phyloP scores from a whole-genome alignment of 176 grass and related monocot species.

The Phoenix dactylifera region DNA sequence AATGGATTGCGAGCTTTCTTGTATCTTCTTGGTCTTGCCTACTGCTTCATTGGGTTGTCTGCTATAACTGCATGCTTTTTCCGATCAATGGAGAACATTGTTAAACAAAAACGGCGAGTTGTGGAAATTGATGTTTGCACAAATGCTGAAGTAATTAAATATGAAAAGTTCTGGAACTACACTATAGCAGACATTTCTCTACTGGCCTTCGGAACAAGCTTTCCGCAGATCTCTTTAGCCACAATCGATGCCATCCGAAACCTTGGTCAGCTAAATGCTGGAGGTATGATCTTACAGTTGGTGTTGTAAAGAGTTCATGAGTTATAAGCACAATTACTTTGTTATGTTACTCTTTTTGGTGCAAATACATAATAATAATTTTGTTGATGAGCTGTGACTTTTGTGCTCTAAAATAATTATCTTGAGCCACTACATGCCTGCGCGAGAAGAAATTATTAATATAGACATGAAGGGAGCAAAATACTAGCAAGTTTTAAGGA shows the following conservation, averaged over 20 bases:
- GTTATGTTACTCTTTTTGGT: no score
- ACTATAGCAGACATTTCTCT: constrained; percentile 70
- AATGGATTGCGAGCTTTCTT: constrained; percentile 24
- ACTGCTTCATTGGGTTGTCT: constrained; percentile 74
- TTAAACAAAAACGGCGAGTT: constrained; percentile 42
- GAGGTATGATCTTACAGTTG: constrained; percentile 40
- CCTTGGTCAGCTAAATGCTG: constrained; percentile 62
- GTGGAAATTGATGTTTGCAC: constrained; percentile 30
- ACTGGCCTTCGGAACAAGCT: constrained; percentile 92
- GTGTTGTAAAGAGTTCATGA: no score
- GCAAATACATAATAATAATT: no score
- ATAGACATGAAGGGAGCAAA: no score
- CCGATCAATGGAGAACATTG: constrained; percentile 74
- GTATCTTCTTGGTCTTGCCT: constrained; percentile 41
- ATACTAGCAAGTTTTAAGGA: no score
- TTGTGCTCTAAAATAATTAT: no score
- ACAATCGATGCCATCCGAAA: constrained; percentile 73
- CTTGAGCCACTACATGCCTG: no score
- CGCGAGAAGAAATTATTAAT: no score
- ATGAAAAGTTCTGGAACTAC: constrained; percentile 89
- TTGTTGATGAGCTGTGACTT: no score
- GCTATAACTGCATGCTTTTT: constrained; percentile 71
- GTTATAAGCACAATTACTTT: no score
- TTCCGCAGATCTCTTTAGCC: constrained; percentile 83
- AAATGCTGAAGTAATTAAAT: constrained; percentile 20